Percentiles rank a stretch among this genome's conserved stretches.
phyloP scores from a whole-genome alignment of 2,329 filamentous ascomycete species.

The Aschersonia sp. region DNA sequence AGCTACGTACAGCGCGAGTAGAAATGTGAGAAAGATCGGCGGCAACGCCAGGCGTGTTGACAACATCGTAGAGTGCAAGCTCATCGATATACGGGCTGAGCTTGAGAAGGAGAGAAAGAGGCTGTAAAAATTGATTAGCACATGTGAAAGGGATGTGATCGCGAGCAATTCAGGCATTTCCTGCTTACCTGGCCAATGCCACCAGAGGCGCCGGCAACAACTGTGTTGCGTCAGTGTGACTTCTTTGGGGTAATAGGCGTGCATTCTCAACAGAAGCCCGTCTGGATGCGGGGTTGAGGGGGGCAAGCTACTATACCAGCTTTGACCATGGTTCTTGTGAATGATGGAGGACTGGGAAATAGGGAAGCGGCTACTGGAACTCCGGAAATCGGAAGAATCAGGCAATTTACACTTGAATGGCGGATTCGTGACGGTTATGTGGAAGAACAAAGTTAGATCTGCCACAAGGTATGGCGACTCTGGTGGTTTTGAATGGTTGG shows the following conservation, averaged over 20 bases:
- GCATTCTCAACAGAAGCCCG: not conserved
- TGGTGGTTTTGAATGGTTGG: not conserved
- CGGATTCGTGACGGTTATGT: no score
- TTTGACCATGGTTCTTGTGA: constrained; percentile 35
- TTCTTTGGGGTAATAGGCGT: not conserved
- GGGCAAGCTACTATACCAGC: constrained; percentile 31
- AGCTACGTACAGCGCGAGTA: constrained; percentile 52
- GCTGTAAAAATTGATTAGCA: constrained; percentile 35
- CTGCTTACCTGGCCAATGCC: constrained; percentile 85
- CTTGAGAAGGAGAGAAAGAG: constrained; percentile 93
- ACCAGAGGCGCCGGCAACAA: constrained; percentile 90
- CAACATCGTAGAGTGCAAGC: constrained; percentile 96
- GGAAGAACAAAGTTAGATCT: no score
- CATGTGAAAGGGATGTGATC: not conserved
- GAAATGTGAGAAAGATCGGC: constrained; percentile 97
- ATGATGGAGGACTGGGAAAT: constrained; percentile 8
- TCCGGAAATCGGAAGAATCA: no score
- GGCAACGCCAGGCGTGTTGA: constrained; percentile 93
- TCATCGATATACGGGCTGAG: constrained; percentile 75
- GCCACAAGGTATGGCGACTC: no score
- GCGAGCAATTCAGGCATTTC: not conserved
- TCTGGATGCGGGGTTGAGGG: constrained; percentile 11
- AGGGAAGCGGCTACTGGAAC: not conserved
- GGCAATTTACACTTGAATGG: no score
- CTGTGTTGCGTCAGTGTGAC: constrained; percentile 16